These are phyloP conservation scores for Marasmius sp. DNA, from an alignment of 1,284 basidiomycete species.

Conservation along the genomic window DNA sequence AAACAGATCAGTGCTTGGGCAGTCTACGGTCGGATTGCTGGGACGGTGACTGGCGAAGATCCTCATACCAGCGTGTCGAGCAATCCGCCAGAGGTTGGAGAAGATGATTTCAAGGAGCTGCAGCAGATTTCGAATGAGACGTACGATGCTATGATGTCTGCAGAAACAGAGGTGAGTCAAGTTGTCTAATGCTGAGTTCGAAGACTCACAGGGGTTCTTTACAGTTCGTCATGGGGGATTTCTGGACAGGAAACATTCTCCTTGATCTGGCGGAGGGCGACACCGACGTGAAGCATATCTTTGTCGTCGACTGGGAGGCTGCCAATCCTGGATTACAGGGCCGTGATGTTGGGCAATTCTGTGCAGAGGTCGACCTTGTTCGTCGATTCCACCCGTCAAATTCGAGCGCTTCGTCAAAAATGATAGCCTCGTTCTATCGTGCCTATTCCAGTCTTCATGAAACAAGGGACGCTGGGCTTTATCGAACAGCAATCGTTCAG, in stretches of 20 bases:
- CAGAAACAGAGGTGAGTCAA: constrained; percentile 31
- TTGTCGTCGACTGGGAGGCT: constrained; percentile 62
- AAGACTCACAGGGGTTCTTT: constrained; percentile 11
- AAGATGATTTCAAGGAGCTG: constrained; percentile 37
- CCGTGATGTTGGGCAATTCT: constrained; percentile 59
- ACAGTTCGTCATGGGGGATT: constrained; percentile 57
- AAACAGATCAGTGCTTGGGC: constrained; percentile 40
- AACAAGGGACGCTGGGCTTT: constrained; percentile 16
- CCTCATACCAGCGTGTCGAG: constrained; percentile 33
- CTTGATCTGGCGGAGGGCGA: constrained; percentile 30
- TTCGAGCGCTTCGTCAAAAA: constrained; percentile 28
- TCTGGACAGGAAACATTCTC: constrained; percentile 67
- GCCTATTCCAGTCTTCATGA: constrained; percentile 32
- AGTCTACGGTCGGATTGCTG: constrained; percentile 31
- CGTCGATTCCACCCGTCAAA: constrained; percentile 42
- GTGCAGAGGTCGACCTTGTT: constrained; percentile 53
- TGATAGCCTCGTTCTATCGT: constrained; percentile 41
- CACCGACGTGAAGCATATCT: constrained; percentile 35
- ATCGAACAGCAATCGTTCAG: constrained; percentile 36
- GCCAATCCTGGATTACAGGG: constrained; percentile 49
- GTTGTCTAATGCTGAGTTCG: too few species aligned
- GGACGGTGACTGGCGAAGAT: constrained; percentile 39
- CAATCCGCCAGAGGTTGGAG: constrained; percentile 38
- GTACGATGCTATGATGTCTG: constrained; percentile 32
- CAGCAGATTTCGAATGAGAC: constrained; percentile 34